Evolutionary conservation across 805 yeast genomes (phyloP), one percentile per base, ranked within the genome.

Genomic region (Ogataea ganodermae): DNA sequence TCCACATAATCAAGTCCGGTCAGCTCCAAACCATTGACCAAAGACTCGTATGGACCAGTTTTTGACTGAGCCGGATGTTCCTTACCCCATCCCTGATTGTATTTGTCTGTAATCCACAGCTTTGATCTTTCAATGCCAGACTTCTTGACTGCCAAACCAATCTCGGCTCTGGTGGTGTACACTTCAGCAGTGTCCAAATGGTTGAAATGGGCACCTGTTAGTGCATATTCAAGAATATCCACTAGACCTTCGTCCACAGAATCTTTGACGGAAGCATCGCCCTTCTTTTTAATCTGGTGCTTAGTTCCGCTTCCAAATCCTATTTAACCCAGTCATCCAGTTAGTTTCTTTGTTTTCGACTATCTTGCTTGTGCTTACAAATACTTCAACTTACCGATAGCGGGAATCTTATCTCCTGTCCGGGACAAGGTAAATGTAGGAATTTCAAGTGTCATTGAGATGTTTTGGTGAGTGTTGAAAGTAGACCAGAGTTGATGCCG

Each of bases 181-280:
- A 73, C 67, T 54, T 84, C 87, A 1, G 89, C 89, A 6, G 85
- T 80, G 58, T 84, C 90, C 37, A 84, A 64, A 61, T 83, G 89
- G 38, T 66, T 72, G 63, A 76, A 80, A 0, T 86, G 85, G 13
- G 63, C 60, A 28, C 51, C 52, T 2, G 73, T 65, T 18, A 84
- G 58, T 2, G 89, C 83, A 23, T 62, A 59, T 5, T 62, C 49
- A 23, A 82, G 52, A 17, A 79, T 73, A 5, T 73, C 70, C 4
- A 76, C 79, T 33, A 83, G 66, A 6, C 65, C 71, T 22, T 73
- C 70, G 42, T 63, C 66, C 4, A 60, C 38, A 7, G 61, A 46
- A 22, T 52, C 60, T 28, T 49, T 53, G 21, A 44, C 39, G 10
- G 35, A 27, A 4, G 60, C 60, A 33, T 56, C 57, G 18, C 60